Evolutionary conservation across 768 basidiomycete species (phyloP), one percentile per base, ranked within the genome.

Genomic region (Calvatia gigantea): DNA sequence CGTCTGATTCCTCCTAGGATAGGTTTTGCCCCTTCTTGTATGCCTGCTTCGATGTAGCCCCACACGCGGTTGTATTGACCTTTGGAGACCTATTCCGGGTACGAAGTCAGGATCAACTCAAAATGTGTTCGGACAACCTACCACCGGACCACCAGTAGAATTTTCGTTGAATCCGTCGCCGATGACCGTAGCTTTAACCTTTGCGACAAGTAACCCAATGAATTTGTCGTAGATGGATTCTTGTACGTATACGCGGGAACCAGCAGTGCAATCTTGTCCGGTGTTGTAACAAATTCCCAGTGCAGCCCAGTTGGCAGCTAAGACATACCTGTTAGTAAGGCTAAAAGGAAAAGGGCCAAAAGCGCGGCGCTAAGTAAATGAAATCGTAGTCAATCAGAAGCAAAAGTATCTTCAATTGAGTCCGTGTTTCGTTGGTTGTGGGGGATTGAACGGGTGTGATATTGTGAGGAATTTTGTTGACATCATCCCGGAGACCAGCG

Each of bases 181-280:
- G 57, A 95, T 81, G 51, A 83, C 78, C 60, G 85, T 79, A 59
- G 80, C 78, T 63, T 87, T 83, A 17, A 87, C 84, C 66, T 86
- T 87, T 19, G 74, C 70, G 11, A 87, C 80, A 37, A 94, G 72
- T 51, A 86, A 60, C 27, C 76, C 69, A 28, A 95, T 64, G 68
- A 97, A 95, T 67, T 84, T 86, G 67, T 97, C 91, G 67, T 97
- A 91, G 49, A 95, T 78, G 21, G 80, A 79, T 51, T 94, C 88
- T 66, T 98, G 94, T 19, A 93, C 92, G 66, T 91, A 94, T 33
- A 94, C 73, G 12, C 95, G 83, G 31, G 93, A 95, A 37, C 95
- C 93, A 21, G 94, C 94, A 2, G 90, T 92, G 69, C 95, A 97
- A 66, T 93, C 91, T 70, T 96, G 91, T n/a, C 92, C 91, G 32